Percentiles rank a stretch among this genome's conserved stretches.
These are phyloP conservation scores for Debaryomycetaceae sp. DNA, from an alignment of 1,139 yeast genomes.

Conservation along the genomic window DNA sequence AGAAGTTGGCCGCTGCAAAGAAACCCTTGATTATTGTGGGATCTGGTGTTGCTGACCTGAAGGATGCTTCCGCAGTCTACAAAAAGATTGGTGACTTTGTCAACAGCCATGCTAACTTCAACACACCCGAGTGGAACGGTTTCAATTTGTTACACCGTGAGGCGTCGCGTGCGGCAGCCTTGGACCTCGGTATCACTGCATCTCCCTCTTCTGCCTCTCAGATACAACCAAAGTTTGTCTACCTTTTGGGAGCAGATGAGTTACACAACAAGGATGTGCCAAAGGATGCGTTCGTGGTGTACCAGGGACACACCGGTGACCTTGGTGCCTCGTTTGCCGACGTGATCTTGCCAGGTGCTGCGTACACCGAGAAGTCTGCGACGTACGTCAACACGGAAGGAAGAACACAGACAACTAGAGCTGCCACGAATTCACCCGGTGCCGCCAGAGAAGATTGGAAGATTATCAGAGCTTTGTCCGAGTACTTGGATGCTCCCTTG, in stretches of 20 bases:
- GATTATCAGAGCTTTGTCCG: conserved; percentile 78
- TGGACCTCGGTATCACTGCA: conserved; percentile 75
- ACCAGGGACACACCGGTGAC: conserved; percentile 94
- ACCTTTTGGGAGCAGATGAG: conserved; percentile 85
- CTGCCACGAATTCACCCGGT: conserved; percentile 89
- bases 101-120: conserved; percentile 53
- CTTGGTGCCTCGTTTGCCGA: conserved; percentile 86
- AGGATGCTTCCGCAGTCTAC: conserved; percentile 62
- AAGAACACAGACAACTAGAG: conserved; percentile 79
- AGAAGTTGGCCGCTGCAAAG: conserved; percentile 62
- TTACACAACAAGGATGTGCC: conserved; percentile 67
- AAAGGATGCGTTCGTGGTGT: conserved; percentile 80
- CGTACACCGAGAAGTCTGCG: conserved; percentile 84
- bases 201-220: conserved; percentile 44
- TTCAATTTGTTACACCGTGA: conserved; percentile 78
- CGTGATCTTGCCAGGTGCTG: conserved; percentile 82
- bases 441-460: conserved; percentile 94
- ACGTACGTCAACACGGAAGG: conserved; percentile 93
- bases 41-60: conserved; percentile 70
- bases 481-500: conserved; percentile 65
- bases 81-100: conserved; percentile 63
- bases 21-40: conserved; percentile 81
- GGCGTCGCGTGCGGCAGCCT: conserved; percentile 83
- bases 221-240: conserved; percentile 68
- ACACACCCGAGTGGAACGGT: conserved; percentile 78